Conservation (phyloP, 805 yeast genomes). For the Saccharomycopsis sp. region DNA sequence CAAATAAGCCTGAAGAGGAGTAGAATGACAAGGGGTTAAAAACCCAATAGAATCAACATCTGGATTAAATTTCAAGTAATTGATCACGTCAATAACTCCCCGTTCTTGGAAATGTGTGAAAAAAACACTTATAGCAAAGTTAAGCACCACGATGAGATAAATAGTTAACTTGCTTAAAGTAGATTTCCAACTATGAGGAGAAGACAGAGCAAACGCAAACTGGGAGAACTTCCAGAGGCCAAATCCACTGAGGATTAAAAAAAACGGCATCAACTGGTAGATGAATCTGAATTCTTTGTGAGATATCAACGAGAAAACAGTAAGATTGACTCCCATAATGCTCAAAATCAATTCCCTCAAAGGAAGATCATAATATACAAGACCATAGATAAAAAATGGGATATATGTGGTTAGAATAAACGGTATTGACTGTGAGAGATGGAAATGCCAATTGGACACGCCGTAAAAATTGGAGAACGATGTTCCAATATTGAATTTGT, state of each 20-base stretch:
- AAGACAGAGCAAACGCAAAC: slow-evolving; percentile 5
- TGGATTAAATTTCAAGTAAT: slow-evolving; percentile 39
- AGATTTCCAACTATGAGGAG: neutral
- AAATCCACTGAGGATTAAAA: slow-evolving; percentile 46
- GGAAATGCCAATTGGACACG: slow-evolving; percentile 75
- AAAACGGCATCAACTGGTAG: slow-evolving; percentile 74
- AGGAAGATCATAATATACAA: slow-evolving; percentile 22
- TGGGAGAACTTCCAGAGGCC: slow-evolving; percentile 25
- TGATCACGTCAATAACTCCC: slow-evolving; percentile 71
- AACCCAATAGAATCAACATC: slow-evolving; percentile 59
- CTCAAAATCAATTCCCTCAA: slow-evolving; percentile 28
- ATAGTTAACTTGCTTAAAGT: slow-evolving; percentile 20
- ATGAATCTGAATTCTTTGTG: slow-evolving; percentile 93
- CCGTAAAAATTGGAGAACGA: slow-evolving; percentile 83
- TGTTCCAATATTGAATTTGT: slow-evolving; percentile 70
- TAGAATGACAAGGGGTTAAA: slow-evolving; percentile 93
- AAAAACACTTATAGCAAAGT: slow-evolving; percentile 39
- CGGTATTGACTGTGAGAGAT: slow-evolving; percentile 77
- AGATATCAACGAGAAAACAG: slow-evolving; percentile 54
- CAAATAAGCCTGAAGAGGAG: slow-evolving; percentile 87
- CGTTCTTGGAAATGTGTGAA: slow-evolving; percentile 72
- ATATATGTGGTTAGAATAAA: slow-evolving; percentile 57
- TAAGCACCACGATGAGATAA: slow-evolving; percentile 29
- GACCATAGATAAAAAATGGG: slow-evolving; percentile 53
- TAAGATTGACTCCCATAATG: slow-evolving; percentile 38